Evolutionary conservation across 1,139 yeast genomes (phyloP).

Genomic region (Candida pseudoviswanathii): DNA sequence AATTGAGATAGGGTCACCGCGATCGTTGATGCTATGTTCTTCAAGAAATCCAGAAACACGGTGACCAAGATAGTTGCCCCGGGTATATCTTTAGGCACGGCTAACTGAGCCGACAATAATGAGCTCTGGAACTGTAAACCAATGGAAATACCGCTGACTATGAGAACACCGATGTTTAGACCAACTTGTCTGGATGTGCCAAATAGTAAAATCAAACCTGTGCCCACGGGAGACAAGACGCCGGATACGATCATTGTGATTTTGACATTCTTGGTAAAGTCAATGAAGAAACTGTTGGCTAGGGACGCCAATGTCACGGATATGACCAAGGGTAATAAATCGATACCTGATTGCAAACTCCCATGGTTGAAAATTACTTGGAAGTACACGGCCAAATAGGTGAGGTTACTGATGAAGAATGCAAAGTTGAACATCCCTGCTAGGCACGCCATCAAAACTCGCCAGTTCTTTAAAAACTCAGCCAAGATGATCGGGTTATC

Average conservation of each 20-base stretch:
- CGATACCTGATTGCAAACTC: constrained; percentile 62
- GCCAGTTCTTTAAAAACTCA: constrained; percentile 39
- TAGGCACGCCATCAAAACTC: constrained; percentile 39
- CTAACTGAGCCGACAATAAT: constrained; percentile 53
- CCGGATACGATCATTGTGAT: constrained; percentile 48
- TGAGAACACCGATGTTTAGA: constrained; percentile 52
- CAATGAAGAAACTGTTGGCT: constrained; percentile 47
- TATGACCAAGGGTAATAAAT: constrained; percentile 55
- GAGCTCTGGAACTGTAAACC: constrained; percentile 59
- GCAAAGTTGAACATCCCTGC: constrained; percentile 42
- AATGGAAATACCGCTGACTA: constrained; percentile 55
- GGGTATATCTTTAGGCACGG: constrained; percentile 50
- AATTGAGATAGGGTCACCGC: constrained; percentile 52
- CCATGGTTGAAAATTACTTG: constrained; percentile 51
- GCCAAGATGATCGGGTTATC: constrained; percentile 49
- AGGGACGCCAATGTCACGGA: constrained; percentile 53
- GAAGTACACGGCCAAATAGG: constrained; percentile 56
- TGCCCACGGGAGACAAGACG: constrained; percentile 49
- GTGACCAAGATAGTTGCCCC: constrained; percentile 57
- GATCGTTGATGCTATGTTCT: constrained; percentile 52
- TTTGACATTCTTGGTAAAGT: constrained; percentile 51
- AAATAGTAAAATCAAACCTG: constrained; percentile 50
- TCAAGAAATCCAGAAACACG: constrained; percentile 46
- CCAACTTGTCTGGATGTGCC: constrained; percentile 35
- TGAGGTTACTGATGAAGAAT: constrained; percentile 44